Percentiles rank a stretch among this genome's conserved stretches.
Conservation (phyloP, 164 flowering plant genomes). For the Magnolia sinica region DNA sequence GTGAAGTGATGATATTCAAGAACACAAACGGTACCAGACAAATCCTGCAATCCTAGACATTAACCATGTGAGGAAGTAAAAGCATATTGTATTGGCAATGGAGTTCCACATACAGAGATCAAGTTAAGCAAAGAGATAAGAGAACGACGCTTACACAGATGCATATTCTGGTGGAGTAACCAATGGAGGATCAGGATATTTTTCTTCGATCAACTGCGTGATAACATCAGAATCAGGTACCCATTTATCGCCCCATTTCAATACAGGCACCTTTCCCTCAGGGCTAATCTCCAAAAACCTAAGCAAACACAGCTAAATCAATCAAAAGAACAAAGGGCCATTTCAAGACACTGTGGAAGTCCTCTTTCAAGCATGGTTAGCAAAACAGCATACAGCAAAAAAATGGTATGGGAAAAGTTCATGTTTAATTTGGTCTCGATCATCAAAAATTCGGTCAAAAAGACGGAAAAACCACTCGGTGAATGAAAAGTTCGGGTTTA, state of each 20-base stretch:
- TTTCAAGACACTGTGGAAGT: background rate
- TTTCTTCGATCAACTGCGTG: constrained; percentile 70
- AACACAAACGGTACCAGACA: too few species aligned
- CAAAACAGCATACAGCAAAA: background rate
- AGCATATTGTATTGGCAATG: too few species aligned
- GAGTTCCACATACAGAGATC: too few species aligned
- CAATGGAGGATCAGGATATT: constrained; percentile 67
- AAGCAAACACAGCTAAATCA: constrained; percentile 4
- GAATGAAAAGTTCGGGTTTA: too few species aligned
- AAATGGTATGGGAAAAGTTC: too few species aligned
- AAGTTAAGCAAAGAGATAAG: too few species aligned
- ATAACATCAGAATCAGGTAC: constrained; percentile 81
- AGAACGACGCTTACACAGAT: constrained; percentile 49
- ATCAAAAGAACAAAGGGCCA: background rate
- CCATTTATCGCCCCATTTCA: constrained; percentile 73
- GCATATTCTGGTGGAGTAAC: constrained; percentile 57
- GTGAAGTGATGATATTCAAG: too few species aligned
- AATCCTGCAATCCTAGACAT: too few species aligned
- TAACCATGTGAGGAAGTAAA: too few species aligned
- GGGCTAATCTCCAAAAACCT: constrained; percentile 80
- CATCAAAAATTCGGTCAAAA: too few species aligned
- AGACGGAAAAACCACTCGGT: too few species aligned
- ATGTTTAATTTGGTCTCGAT: too few species aligned
- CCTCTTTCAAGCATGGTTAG: background rate
- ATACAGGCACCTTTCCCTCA: constrained; percentile 81